Evolutionary conservation across 768 basidiomycete genomes (phyloP).

Genomic region (Boletellus ananiceps): DNA sequence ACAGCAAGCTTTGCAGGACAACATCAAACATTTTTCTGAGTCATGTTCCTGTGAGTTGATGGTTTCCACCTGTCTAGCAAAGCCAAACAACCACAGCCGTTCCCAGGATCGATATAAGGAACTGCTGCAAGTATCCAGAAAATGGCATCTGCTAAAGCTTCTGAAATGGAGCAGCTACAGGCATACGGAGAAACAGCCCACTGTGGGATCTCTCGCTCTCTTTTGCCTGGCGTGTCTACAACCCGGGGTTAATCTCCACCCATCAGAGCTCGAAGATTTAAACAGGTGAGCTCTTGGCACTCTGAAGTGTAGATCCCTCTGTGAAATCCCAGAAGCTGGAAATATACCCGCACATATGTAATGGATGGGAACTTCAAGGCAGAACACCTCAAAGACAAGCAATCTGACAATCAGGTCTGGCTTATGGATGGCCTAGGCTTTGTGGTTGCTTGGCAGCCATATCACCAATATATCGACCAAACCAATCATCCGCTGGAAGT

Average conservation of each 20-base stretch:
- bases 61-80: not conserved
- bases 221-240: not conserved
- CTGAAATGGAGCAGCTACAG: not conserved
- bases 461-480: not conserved
- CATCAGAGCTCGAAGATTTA: not conserved
- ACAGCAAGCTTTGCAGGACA: not conserved
- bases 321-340: too few species aligned
- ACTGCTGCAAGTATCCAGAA: not conserved
- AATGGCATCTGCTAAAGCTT: not conserved
- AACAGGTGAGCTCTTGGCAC: too few species aligned
- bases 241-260: not conserved
- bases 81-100: too few species aligned
- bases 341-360: too few species aligned
- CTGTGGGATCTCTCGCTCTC: not conserved
- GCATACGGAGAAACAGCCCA: not conserved
- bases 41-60: not conserved
- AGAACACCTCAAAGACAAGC: conserved; percentile 15
- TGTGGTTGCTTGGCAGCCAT: not conserved
- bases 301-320: too few species aligned
- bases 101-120: not conserved
- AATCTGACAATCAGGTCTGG: not conserved
- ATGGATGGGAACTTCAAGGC: conserved; percentile 22
- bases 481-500: too few species aligned
- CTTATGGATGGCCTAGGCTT: not conserved
- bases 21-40: not conserved